Base-by-base conservation (phyloP, 495 filamentous ascomycete genomes). In the Neurospora pannonica region DNA sequence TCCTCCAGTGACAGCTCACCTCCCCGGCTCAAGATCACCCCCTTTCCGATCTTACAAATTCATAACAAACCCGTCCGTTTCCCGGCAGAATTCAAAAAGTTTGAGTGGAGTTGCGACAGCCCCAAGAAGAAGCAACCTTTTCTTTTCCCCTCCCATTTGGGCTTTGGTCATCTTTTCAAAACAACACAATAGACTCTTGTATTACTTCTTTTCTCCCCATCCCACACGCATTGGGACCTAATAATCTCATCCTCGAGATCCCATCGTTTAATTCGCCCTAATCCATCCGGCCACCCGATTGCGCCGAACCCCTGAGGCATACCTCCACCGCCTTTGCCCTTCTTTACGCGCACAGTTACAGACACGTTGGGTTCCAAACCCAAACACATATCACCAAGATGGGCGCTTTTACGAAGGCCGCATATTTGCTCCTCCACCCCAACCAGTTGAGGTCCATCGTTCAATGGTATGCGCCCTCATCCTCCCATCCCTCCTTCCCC, bases 351-450 rank as follows among this genome's bases (percentile, higher is more conserved):
- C 31, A 60, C 5, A 36, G 34, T 11, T 31, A 46, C 28, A 34
- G 28, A 75, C 46, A 62, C 24, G 62, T 34, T 24, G 42, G 13
- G 24, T 34, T 11, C n/a, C 28, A 36, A 31, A 48, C 28, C 2
- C 21, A 28, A 34, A 60, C 54, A 67, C 6, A 67, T 3, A 67
- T 67, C 28, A 67, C 71, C 72, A 84, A 77, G 28, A 87, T 87
- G 86, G 85, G 79, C 48, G 79, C 79, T 72, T 80, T 84, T 48
- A 78, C 76, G 71, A 88, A 91, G 76, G 81, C 90, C 76, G 75
- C 92, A 75, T 97, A 98, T 84, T 94, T 90, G 79, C 81, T 87
- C 73, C 84, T 93, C 75, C 96, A 98, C 81, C 90, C 92, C 5
- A 85, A 87, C 71, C 88, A 99, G 84, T 84, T 98, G 79, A 89